Evolutionary conservation across 73 alveolate species (phyloP), one percentile per base, ranked within the genome.

Genomic region (Symbiodinium pilosum): DNA sequence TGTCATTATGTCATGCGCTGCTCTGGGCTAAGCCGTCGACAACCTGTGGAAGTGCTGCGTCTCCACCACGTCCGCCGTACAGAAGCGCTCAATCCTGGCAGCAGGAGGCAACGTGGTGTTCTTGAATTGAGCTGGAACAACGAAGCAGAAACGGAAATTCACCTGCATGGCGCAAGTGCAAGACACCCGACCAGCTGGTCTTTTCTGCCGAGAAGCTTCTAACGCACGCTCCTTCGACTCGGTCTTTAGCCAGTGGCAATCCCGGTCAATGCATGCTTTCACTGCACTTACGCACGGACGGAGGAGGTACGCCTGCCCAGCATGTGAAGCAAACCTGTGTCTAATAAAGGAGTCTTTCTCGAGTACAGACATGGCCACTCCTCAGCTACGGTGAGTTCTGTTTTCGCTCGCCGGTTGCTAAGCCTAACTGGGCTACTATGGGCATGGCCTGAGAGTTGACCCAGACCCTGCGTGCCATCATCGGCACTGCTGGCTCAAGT

Each of bases 61-160:
- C 77, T 93, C 93, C 43, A 93, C 98, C 92, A 93, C 98, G 26
- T 93, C 85, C 12, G 98, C 98, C 20, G 98, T 93, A 11, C 98
- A 85, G 43, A 93, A 93, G 85, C 98, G 98, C 92, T 93, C 98
- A 85, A 93, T 75, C 97, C 97, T 91, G 97, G 71, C 97, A 41
- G 11, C 30, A n/a, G 43, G 21, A 47, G 6, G 59, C 59, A n/a
- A n/a, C n/a, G n/a, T n/a, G n/a, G n/a, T n/a, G n/a, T n/a, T n/a
- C n/a, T n/a, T n/a, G n/a, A n/a, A n/a, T n/a, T n/a, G n/a, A n/a
- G n/a, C n/a, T n/a, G n/a, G n/a, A n/a, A n/a, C n/a, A n/a, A n/a
- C n/a, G n/a, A 6, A 64, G 40, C 4, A 64, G 41, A 64, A n/a
- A 26, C 32, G 21, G 24, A 47, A 47, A 9, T 47, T 47, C 59